Evolutionary conservation across 1,284 basidiomycete genomes (phyloP).

Genomic region (Marasmius sp.): DNA sequence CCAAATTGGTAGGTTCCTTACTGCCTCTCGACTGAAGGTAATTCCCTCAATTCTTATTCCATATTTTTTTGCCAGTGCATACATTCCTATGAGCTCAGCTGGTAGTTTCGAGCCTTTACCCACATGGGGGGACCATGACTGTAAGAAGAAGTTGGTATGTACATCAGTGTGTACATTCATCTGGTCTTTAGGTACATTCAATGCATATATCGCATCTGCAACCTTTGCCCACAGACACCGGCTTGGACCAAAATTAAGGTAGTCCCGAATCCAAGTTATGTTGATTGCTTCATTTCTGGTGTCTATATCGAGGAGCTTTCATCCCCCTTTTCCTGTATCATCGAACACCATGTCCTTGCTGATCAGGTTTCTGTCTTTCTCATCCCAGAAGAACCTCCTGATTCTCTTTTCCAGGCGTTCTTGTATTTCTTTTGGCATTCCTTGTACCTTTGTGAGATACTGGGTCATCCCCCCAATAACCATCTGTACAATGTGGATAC

Average conservation of each 20-base stretch:
- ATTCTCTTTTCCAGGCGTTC: not conserved
- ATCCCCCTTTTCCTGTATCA: conserved; percentile 10
- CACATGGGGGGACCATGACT: conserved; percentile 15
- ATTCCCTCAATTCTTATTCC: conserved; percentile 18
- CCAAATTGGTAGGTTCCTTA: conserved; percentile 26
- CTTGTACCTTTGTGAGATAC: conserved; percentile 19
- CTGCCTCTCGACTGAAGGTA: conserved; percentile 5
- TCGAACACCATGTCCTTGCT: conserved; percentile 7
- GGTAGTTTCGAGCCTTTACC: conserved; percentile 15
- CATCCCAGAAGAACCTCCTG: conserved; percentile 12
- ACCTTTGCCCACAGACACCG: conserved; percentile 19
- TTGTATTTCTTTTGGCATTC: conserved; percentile 12
- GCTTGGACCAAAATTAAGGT: conserved; percentile 5
- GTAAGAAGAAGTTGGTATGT: conserved; percentile 21
- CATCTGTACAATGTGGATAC: conserved; percentile 16
- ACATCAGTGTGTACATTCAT: conserved; percentile 5
- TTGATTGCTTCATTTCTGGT: conserved; percentile 24
- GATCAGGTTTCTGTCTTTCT: not conserved
- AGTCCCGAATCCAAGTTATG: conserved; percentile 16
- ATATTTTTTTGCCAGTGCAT: conserved; percentile 15
- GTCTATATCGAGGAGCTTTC: conserved; percentile 18
- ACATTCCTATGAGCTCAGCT: conserved; percentile 12
- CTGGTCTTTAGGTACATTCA: not conserved
- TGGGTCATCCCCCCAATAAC: conserved; percentile 15
- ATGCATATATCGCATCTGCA: conserved; percentile 13